Evolutionary conservation across 1,139 yeast genomes (phyloP).

Genomic region (Starmera stellimalicola): DNA sequence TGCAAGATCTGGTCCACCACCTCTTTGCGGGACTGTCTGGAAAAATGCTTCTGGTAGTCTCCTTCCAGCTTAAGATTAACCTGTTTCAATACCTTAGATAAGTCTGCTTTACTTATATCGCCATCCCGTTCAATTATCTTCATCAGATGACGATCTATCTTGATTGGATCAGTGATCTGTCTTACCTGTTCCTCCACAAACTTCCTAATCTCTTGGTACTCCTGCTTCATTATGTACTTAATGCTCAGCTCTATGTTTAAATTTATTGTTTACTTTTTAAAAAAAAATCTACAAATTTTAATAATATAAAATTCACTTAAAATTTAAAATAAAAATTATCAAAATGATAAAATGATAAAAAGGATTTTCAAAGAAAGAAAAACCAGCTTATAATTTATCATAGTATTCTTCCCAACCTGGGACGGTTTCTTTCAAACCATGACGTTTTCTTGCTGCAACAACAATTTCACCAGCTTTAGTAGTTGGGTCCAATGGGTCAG

Average conservation of each 20-base stretch:
- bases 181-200: neutral
- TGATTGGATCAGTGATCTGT: neutral
- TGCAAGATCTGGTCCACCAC: conserved; percentile 12
- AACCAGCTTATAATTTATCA: conserved; percentile 73
- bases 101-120: neutral
- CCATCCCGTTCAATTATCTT: neutral
- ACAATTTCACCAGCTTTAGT: conserved; percentile 95
- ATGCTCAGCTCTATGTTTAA: neutral
- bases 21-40: conserved; percentile 15
- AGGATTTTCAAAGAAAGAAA: conserved; percentile 4
- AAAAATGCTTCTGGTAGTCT: conserved; percentile 8
- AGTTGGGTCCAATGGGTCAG: conserved; percentile 88
- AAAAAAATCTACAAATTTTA: neutral
- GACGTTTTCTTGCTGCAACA: conserved; percentile 86
- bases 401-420: conserved; percentile 99
- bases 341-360: conserved; percentile 1
- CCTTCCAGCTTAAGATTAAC: conserved; percentile 8
- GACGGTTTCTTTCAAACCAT: conserved; percentile 93
- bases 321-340: neutral
- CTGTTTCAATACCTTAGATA: too few species aligned
- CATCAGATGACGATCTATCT: conserved; percentile 1
- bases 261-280: neutral
- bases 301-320: neutral
- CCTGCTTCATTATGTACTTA: neutral
- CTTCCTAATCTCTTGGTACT: neutral